A percentile compares a stretch with the other conserved stretches of the same genome.
These are phyloP conservation scores for Talaromyces pinophilus DNA, from an alignment of 2,329 filamentous ascomycete species.

Conservation along the genomic window DNA sequence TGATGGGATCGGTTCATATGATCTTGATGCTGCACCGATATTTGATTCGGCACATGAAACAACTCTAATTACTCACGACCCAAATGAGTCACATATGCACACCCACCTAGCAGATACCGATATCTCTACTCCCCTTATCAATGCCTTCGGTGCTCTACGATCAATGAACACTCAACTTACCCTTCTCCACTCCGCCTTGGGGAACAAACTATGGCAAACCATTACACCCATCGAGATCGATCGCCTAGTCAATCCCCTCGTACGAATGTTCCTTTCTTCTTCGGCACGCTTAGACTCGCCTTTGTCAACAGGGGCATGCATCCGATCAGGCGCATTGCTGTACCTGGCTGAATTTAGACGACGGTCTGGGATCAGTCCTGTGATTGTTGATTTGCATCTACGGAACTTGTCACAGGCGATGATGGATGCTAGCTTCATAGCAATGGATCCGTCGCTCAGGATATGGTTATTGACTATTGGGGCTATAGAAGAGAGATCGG, in stretches of 20 bases:
- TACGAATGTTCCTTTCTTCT: background rate
- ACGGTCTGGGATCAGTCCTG: constrained; percentile 4
- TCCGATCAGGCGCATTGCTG: constrained; percentile 5
- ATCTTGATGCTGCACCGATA: background rate
- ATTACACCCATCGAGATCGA: background rate
- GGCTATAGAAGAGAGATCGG: background rate
- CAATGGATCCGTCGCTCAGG: background rate
- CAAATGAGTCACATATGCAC: too few relatives aligned
- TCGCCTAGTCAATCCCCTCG: background rate
- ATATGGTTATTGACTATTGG: background rate
- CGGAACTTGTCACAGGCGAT: background rate
- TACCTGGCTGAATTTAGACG: constrained; percentile 13
- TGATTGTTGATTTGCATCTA: background rate
- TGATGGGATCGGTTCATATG: constrained; percentile 10
- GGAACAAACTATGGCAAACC: background rate
- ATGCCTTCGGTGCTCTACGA: background rate
- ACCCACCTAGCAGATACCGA: background rate
- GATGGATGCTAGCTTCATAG: background rate
- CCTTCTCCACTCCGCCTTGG: background rate
- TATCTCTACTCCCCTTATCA: background rate
- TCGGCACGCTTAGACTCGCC: background rate
- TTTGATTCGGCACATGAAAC: background rate
- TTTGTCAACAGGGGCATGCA: background rate
- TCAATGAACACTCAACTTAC: background rate
- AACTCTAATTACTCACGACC: too few relatives aligned